Percentiles rank a stretch among this genome's conserved stretches.
Evolutionary conservation across 495 filamentous ascomycete genomes (phyloP).

Genomic region (Aspergillus sparsus): DNA sequence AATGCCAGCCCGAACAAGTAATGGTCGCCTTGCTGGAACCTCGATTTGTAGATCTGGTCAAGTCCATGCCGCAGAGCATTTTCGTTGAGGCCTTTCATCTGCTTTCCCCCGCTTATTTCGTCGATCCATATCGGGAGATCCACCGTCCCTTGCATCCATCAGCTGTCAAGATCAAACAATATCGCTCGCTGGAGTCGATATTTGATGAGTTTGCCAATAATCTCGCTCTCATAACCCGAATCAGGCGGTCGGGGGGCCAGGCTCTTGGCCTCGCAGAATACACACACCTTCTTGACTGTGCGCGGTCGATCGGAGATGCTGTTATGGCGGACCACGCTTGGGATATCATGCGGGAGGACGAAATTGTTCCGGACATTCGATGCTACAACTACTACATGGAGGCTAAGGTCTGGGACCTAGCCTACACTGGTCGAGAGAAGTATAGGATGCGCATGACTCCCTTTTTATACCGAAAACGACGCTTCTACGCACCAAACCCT

Average conservation of each 20-base stretch:
- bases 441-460: constrained; percentile 47
- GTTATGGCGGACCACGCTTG: constrained; percentile 52
- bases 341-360: constrained; percentile 44
- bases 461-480: constrained; percentile 33
- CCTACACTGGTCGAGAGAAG: constrained; percentile 36
- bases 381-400: constrained; percentile 63
- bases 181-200: constrained; percentile 32
- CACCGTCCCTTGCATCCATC: constrained; percentile 49
- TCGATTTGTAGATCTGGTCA: constrained; percentile 36
- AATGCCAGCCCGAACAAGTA: constrained; percentile 43
- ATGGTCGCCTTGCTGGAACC: constrained; percentile 38
- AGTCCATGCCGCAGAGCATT: constrained; percentile 31
- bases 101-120: constrained; percentile 45
- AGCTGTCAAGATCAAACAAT: constrained; percentile 30
- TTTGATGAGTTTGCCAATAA: constrained; percentile 44
- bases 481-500: constrained; percentile 15
- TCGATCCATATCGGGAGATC: constrained; percentile 51
- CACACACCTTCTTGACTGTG: constrained; percentile 57
- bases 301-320: constrained; percentile 49
- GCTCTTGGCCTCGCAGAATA: constrained; percentile 51
- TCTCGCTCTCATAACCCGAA: constrained; percentile 39
- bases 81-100: constrained; percentile 43
- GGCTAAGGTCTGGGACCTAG: constrained; percentile 45
- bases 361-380: constrained; percentile 45
- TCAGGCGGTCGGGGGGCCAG: constrained; percentile 32